Evolutionary conservation across 768 basidiomycete species (phyloP).

Genomic region (Termitomyces sp.): DNA sequence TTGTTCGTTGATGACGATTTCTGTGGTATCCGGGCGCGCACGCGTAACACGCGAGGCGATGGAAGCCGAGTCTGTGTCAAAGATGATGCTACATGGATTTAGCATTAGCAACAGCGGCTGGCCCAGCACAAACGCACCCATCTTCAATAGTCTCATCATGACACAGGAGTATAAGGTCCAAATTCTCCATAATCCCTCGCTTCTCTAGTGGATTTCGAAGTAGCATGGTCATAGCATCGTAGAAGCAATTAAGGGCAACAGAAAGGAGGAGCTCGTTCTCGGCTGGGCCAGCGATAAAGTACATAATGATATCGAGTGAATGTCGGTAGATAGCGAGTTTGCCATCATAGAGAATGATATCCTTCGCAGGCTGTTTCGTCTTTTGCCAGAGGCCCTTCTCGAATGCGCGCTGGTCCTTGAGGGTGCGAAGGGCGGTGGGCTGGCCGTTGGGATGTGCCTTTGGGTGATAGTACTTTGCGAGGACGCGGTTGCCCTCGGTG

Average conservation of each 20-base stretch:
- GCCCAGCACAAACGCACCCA: slow-evolving; percentile 53
- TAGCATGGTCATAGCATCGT: slow-evolving; percentile 81
- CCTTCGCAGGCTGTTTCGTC: slow-evolving; percentile 78
- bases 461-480: slow-evolving; percentile 94
- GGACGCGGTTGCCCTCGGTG: slow-evolving; percentile 89
- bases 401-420: slow-evolving; percentile 93
- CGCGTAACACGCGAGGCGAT: slow-evolving; percentile 93
- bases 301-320: slow-evolving; percentile 92
- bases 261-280: slow-evolving; percentile 98
- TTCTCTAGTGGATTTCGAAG: slow-evolving; percentile 94
- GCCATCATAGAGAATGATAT: slow-evolving; percentile 87
- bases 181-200: slow-evolving; percentile 87
- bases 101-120: not conserved
- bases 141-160: slow-evolving; percentile 98
- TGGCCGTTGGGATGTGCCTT: slow-evolving; percentile 58
- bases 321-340: slow-evolving; percentile 93
- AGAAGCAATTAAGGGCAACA: slow-evolving; percentile 75
- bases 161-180: slow-evolving; percentile 88
- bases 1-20: slow-evolving; percentile 99
- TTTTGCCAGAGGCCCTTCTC: slow-evolving; percentile 96
- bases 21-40: slow-evolving; percentile 88
- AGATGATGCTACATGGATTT: slow-evolving; percentile 65
- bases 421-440: slow-evolving; percentile 53
- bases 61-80: slow-evolving; percentile 94
- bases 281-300: slow-evolving; percentile 78